phyloP scores from a whole-genome alignment of 495 filamentous ascomycete species.

The Hypoxylon trugodes region DNA sequence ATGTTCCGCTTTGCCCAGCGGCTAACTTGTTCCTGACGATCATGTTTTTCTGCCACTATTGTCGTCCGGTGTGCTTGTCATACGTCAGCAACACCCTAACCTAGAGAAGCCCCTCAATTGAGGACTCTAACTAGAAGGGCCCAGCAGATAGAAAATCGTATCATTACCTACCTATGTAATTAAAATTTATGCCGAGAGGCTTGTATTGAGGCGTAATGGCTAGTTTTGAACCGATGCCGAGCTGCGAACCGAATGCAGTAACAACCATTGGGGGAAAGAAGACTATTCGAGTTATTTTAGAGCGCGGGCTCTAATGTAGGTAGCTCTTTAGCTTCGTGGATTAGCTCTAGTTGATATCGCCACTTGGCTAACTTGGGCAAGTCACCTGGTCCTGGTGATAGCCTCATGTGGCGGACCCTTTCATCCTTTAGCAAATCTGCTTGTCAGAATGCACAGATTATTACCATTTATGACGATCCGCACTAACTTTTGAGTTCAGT shows the following conservation, averaged over 20 bases:
- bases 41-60: neutral
- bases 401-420: neutral
- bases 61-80: neutral
- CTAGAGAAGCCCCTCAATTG: neutral
- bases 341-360: neutral
- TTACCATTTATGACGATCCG: neutral
- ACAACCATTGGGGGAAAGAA: neutral
- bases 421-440: neutral
- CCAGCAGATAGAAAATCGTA: neutral
- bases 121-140: neutral
- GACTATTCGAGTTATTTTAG: neutral
- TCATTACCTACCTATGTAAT: neutral
- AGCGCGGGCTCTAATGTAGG: slow-evolving; percentile 24
- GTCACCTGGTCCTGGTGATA: neutral
- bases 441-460: neutral
- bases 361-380: neutral
- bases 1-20: neutral
- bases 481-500: no score
- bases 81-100: neutral
- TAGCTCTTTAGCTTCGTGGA: neutral
- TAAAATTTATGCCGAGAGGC: neutral
- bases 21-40: slow-evolving; percentile 10
- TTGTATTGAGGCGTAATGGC: neutral
- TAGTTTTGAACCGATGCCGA: neutral
- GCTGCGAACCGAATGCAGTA: neutral